Conservation (phyloP, 345 rosid genomes). For the Clarkia xantiana region DNA sequence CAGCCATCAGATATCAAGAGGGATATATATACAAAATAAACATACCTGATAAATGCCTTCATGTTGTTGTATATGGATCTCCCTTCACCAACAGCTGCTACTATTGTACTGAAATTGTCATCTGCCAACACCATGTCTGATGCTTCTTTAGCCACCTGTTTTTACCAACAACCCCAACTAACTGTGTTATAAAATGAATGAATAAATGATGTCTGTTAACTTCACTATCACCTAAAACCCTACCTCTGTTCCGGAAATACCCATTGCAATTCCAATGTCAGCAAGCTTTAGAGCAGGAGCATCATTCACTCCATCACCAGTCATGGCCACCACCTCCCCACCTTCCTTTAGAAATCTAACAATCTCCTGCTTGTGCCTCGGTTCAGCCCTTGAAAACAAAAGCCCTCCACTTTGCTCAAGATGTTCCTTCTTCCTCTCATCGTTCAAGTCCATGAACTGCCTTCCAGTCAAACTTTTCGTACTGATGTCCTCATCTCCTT, state of each 20-base stretch:
- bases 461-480: constrained; percentile 70
- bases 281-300: constrained; percentile 97
- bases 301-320: constrained; percentile 98
- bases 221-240: neutral
- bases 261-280: constrained; percentile 98
- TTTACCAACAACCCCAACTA: neutral
- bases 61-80: constrained; percentile 86
- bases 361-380: constrained; percentile 93
- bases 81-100: constrained; percentile 96
- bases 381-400: constrained; percentile 93
- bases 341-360: constrained; percentile 92
- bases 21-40: constrained; percentile 12
- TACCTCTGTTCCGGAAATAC: constrained; percentile 95
- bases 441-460: constrained; percentile 48
- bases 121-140: constrained; percentile 98
- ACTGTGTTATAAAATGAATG: neutral
- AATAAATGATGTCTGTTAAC: neutral
- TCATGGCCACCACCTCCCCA: constrained; percentile 99
- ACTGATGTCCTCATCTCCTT: constrained; percentile 41
- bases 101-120: constrained; percentile 94
- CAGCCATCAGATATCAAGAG: neutral
- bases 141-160: constrained; percentile 96
- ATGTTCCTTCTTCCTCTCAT: constrained; percentile 28
- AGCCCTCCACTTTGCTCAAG: constrained; percentile 70
- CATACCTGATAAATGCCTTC: constrained; percentile 96